phyloP scores from a whole-genome alignment of 331 rosid genomes.

The Acacia concinna region DNA sequence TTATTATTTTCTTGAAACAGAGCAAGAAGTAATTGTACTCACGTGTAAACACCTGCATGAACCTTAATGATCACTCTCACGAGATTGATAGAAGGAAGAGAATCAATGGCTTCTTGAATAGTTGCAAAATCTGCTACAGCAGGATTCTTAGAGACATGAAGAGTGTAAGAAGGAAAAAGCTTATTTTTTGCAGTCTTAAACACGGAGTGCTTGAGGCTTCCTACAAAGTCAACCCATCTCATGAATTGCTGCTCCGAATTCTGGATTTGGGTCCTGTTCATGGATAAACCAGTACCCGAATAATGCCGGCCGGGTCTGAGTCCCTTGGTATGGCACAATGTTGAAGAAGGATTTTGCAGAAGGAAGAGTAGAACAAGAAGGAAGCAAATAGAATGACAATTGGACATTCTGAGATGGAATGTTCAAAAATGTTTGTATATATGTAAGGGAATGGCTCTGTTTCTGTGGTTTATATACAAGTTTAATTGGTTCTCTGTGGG shows the following conservation, averaged over 20 bases:
- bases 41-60: slow-evolving; percentile 98
- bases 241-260: slow-evolving; percentile 84
- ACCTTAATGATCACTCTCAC: slow-evolving; percentile 90
- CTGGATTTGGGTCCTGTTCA: slow-evolving; percentile 62
- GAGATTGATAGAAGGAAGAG: slow-evolving; percentile 77
- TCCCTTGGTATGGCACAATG: slow-evolving; percentile 70
- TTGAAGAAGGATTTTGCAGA: slow-evolving; percentile 43
- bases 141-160: slow-evolving; percentile 66
- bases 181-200: slow-evolving; percentile 77
- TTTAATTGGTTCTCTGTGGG: slow-evolving; percentile 25
- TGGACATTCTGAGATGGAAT: slow-evolving; percentile 48
- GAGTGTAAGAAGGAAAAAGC: slow-evolving; percentile 78
- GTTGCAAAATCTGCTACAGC: slow-evolving; percentile 67
- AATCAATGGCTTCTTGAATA: slow-evolving; percentile 88
- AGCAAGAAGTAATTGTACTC: slow-evolving; percentile 40
- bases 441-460: slow-evolving; percentile 29
- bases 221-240: slow-evolving; percentile 88
- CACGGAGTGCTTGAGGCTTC: slow-evolving; percentile 74
- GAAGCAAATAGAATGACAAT: slow-evolving; percentile 38
- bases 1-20: not conserved
- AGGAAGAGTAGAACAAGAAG: slow-evolving; percentile 40
- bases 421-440: not conserved
- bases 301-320: slow-evolving; percentile 45
- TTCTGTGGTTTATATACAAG: slow-evolving; percentile 38
- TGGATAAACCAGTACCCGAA: slow-evolving; percentile 17